Evolutionary conservation across 2,329 filamentous ascomycete genomes (phyloP), one percentile per base, ranked within the genome.

Genomic region (Alternaria alternata): DNA sequence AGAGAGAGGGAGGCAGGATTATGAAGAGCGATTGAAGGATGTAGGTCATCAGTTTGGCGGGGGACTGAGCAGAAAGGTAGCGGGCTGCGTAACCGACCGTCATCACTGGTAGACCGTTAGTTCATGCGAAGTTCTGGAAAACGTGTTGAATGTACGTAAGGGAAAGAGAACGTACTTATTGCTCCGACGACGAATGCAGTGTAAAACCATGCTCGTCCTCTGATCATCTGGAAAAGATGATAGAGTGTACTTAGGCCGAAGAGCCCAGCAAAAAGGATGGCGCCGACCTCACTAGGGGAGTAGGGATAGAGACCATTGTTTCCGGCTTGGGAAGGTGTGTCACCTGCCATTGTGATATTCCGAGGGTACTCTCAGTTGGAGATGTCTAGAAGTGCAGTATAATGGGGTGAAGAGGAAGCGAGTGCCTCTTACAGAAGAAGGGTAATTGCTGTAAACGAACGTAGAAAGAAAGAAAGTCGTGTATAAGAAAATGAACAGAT

Each of bases 1-100:
- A 81, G 42, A 82, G 75, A 8, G 78, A 76, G 0, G 81, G 80
- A 3, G 80, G 76, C 9, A 81, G 68, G 11, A 82, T 77, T 34
- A 81, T 71, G 47, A 80, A 73, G 51, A 78, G 69, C 5, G 75
- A 74, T 63, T 81, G 77, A 4, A 73, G 59, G 11, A 81, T 72
- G 69, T 80, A 82, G 1, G 61, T 67, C 7, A 59, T 62, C 0
- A 72, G 36, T 1, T 55, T 57, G 14, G 57, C 14, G 16, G 69
- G 63, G 11, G 57, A 59, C 26, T 59, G 49, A 22, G 63, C 65
- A 5, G 69, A 70, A 9, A 70, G 7, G 14, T 53, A 70, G n/a
- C 69, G 68, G 30, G 57, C 54, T 5, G 22, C 49, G 24, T 72
- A 70, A 11, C 69, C 66, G 20, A 41, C 32, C 5, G 69, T 59